A percentile compares a stretch with the other conserved stretches of the same genome.
phyloP scores from a whole-genome alignment of 495 filamentous ascomycete species.

The Aspergillus sclerotioniger region DNA sequence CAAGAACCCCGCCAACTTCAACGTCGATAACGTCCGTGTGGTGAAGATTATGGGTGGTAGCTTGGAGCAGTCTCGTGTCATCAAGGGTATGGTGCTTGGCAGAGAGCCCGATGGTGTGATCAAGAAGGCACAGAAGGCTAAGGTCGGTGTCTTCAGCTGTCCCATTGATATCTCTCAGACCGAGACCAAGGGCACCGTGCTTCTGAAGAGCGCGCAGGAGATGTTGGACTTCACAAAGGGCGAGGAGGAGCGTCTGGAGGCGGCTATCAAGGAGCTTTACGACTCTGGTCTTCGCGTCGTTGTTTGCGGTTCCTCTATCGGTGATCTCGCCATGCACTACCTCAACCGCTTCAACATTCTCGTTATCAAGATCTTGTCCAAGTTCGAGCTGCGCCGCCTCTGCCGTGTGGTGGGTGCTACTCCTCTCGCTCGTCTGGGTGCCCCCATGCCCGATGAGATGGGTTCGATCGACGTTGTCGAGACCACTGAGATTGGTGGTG shows the following conservation, averaged over 20 bases:
- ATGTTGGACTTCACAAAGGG: slow-evolving; percentile 98
- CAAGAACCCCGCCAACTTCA: slow-evolving; percentile 98
- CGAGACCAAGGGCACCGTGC: slow-evolving; percentile 99
- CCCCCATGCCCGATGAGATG: slow-evolving; percentile 99
- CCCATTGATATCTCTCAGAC: slow-evolving; percentile 94
- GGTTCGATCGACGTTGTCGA: slow-evolving; percentile 92
- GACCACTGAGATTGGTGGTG: slow-evolving; percentile 96
- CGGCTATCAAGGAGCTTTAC: slow-evolving; percentile 88
- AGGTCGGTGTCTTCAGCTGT: slow-evolving; percentile 96
- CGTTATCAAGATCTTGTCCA: slow-evolving; percentile 95
- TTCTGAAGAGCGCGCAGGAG: slow-evolving; percentile 95
- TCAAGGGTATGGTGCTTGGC: slow-evolving; percentile 98
- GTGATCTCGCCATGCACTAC: slow-evolving; percentile 95
- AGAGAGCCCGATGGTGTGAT: slow-evolving; percentile 85
- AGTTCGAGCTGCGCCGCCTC: slow-evolving; percentile 90
- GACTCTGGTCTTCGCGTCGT: slow-evolving; percentile 92
- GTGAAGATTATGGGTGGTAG: slow-evolving; percentile 99
- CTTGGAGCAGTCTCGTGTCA: slow-evolving; percentile 86
- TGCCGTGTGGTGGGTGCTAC: slow-evolving; percentile 97
- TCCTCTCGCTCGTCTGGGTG: slow-evolving; percentile 89
- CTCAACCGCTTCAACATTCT: slow-evolving; percentile 95
- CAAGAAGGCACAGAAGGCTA: slow-evolving; percentile 88
- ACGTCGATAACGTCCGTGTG: slow-evolving; percentile 98
- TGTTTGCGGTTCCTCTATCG: slow-evolving; percentile 84
- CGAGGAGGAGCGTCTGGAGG: slow-evolving; percentile 88